Evolutionary conservation across 108 stramenopile genomes (phyloP), one percentile per base, ranked within the genome.

Genomic region (Nannochloropsis gaditana): DNA sequence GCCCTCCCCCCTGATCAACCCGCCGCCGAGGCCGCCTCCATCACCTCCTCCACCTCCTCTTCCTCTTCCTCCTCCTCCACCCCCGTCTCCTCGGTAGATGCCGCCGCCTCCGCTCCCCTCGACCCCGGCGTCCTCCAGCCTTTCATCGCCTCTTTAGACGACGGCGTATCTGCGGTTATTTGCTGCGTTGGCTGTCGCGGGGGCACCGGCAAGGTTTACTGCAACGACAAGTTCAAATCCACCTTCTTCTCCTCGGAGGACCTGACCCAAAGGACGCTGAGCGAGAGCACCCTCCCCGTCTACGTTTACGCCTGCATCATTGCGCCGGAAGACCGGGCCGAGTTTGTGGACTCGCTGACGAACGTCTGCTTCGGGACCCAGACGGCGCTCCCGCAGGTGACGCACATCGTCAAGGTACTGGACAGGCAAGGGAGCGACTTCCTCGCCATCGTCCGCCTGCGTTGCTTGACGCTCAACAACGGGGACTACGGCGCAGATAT

Each of bases 401-500:
- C 59, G 59, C 59, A 73, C n/a, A 73, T 73, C 15, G 59, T 73
- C 19, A 73, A 73, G 59, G 59, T 73, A n/a, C 59, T 73, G 59
- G 59, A 73, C 59, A 73, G 59, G 59, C 59, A 73, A 15, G 59
- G 59, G 59, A 73, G n/a, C 8, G 59, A 73, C 6, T 73, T 73
- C 59, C n/a, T 73, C 19, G 59, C 59, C 19, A 73, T 73, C 4
- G 59, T 73, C 15, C 59, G 59, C 19, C n/a, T 73, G 59, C 15
- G 59, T 15, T 73, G 59, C 6, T 73, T 73, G 8, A 73, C 59
- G 8, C n/a, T 73, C 19, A 73, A 73, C 59, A 73, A 73, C 8
- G 59, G 59, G 59, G 59, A 73, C n/a, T 73, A 73, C 59, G 59
- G 59, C 8, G 59, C 59, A n/a, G 59, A 73, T 73, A 73, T 73